Base-by-base conservation (phyloP, 208 protist genomes). In the Leishmania arabica region DNA sequence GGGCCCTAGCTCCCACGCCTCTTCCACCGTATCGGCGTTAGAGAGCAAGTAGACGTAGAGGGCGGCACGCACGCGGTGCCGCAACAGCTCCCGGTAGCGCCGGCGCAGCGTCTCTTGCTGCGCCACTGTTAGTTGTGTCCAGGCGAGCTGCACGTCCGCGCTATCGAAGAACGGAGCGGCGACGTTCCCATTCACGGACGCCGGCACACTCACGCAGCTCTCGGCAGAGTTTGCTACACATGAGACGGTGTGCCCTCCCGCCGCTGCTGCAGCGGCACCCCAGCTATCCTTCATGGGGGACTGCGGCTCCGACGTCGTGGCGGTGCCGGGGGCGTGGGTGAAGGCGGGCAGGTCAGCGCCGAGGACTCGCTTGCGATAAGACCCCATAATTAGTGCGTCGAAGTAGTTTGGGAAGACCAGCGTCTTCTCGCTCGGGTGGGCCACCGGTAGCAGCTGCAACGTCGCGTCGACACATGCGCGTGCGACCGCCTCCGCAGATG, bases 341-440 rank as follows among this genome's bases (percentile, higher is more conserved):
- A 68, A 37, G 27, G 27, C 31, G 64, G 64, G 64, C 31, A 68
- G 24, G 40, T 70, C 37, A 27, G 65, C 70, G 15, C 70, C 73
- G 42, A 85, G 82, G 21, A 72, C 78, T 0, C 13, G 9, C 45
- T 68, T 34, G 64, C 82, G 82, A 53, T 82, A 85, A 13, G 82
- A 62, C 34, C 82, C 82, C 77, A 91, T 58, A 34, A 91, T 70
- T 42, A 91, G 78, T 37, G 77, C 80, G 21, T 88, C 82, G 37
- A 89, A 86, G 78, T 91, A 91, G 86, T 86, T 89, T 21, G 88
- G 88, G 65, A 91, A 83, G 51, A 85, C 60, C 2, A 91, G 64
- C 37, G 70, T 87, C 42, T 80, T 86, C 68, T 84, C 58, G 17
- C 54, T 76, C 2, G 85, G 64, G 80, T 82, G 68, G 13, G 68